Evolutionary conservation across 306 rosid species (phyloP), one percentile per base, ranked within the genome.

Genomic region (Quercus suber): DNA sequence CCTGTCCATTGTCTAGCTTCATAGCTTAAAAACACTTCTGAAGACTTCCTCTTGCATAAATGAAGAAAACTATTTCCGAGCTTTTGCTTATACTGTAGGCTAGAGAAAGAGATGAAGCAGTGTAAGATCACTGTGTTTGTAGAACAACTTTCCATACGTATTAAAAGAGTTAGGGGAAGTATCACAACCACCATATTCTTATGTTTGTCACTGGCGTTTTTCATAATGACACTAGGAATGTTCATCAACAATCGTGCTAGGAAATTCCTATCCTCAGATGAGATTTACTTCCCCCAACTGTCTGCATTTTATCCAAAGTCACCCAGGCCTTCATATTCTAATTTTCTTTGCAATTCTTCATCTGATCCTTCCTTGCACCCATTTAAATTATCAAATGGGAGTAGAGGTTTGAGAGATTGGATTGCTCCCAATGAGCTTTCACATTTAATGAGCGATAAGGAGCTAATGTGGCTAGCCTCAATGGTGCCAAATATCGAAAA

Each of bases 391-490:
- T 65, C 78, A 1, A 73, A 33, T 25, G 37, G 28, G 5, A 60
- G 64, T 11, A 37, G 18, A 30, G 30, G 20, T 4, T 10, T 17
- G 28, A 43, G 43, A 21, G 80, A 73, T 59, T 75, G 69, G 84
- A 56, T 64, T 4, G 72, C 82, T 51, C 82, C 77, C 45, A 52
- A 33, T 23, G 77, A 78, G 73, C 49, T 64, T 4, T 81, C 78
- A 69, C 85, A 86, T 72, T 78, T 59, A 33, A 75, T 87, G 90
- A 87, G 75, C 27, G 86, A 87, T 43, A 33, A 77, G 55, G 87
- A 84, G 84, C 76, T 87, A 43, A 5, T 84, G 27, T 72, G 86
- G 83, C 43, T 73, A 72, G 90, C 86, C 30, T 86, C 85, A 4
- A 56, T 71, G 85, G 79, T 57, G 57, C 85, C 85, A 3, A 56